Evolutionary conservation across 176 grass and related monocot species (phyloP), one percentile per base, ranked within the genome.

Genomic region (Cocos nucifera): DNA sequence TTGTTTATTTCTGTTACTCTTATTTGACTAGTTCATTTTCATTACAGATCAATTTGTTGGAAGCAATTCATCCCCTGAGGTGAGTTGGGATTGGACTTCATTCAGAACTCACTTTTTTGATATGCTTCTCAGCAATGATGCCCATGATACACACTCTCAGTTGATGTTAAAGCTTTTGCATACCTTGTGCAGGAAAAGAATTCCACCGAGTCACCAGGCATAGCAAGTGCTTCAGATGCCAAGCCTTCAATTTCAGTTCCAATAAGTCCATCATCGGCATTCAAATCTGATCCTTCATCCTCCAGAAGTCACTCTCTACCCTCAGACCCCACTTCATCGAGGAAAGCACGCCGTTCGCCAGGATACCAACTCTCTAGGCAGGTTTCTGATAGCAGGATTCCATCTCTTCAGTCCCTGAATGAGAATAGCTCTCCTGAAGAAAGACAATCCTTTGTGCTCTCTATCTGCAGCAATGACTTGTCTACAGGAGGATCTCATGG

Each of bases 391-490:
- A 82, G 65, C 62, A 84, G 68, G 26, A 68, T 82, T 19, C 69
- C 65, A 72, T 82, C 89, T 79, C 75, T 82, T 17, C 79, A 82
- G 62, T 82, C 78, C 3, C 81, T 77, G 51, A 75, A 64, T 50
- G 62, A 71, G 16, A 71, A 73, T 44, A 72, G 51, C 28, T 73
- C 70, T 20, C 70, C 70, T 3, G 70, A 73, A 55, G 59, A 59
- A 49, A 73, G 70, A 19, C n/a, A 24, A 16, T 73, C 70, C 3
- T 55, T 63, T 73, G 70, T 73, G 28, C 51, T 63, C 19, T 73
- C 70, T 18, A 20, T 55, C 51, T 30, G 70, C 50, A 73, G 70
- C 58, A 59, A 50, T 71, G 68, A 71, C 23, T 60, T 71, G 56
- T 71, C 68, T 15, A 51, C 56, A 3, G 68, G 56, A 16, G 65